Evolutionary conservation across 352 stramenopile genomes (phyloP).

Genomic region (Blastocystis sp.): DNA sequence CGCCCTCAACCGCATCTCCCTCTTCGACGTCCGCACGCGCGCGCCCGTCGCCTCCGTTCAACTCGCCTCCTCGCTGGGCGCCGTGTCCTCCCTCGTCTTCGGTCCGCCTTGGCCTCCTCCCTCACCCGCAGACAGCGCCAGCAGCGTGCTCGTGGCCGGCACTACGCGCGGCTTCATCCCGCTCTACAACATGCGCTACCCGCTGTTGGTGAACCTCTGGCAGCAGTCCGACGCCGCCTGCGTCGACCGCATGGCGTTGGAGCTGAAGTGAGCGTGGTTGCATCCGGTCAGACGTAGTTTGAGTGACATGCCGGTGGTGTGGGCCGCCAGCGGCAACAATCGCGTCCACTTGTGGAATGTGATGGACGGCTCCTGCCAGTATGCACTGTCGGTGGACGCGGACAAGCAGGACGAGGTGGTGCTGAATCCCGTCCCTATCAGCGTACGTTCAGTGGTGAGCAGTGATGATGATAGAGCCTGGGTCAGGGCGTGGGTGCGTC

Average conservation of each 20-base stretch:
- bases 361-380: conserved; percentile 29
- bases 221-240: conserved; percentile 35
- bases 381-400: background rate
- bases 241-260: conserved; percentile 11
- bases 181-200: conserved; percentile 67
- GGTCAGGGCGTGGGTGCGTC: conserved; percentile 1
- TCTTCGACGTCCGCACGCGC: conserved; percentile 8
- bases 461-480: background rate
- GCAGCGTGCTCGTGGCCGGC: conserved; percentile 13
- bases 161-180: conserved; percentile 34
- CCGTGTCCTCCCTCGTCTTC: conserved; percentile 27
- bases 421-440: conserved; percentile 21
- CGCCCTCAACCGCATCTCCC: background rate
- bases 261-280: background rate
- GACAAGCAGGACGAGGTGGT: conserved; percentile 27
- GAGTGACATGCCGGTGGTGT: background rate
- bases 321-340: conserved; percentile 32
- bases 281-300: background rate
- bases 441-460: background rate
- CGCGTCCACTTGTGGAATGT: conserved; percentile 48
- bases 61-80: conserved; percentile 39
- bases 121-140: conserved; percentile 16
- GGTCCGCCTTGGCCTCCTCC: background rate
- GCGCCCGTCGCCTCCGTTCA: background rate
- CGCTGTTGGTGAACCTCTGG: conserved; percentile 60